Evolutionary conservation across 2,329 filamentous ascomycete genomes (phyloP).

Genomic region (Lizonia empirigonia): DNA sequence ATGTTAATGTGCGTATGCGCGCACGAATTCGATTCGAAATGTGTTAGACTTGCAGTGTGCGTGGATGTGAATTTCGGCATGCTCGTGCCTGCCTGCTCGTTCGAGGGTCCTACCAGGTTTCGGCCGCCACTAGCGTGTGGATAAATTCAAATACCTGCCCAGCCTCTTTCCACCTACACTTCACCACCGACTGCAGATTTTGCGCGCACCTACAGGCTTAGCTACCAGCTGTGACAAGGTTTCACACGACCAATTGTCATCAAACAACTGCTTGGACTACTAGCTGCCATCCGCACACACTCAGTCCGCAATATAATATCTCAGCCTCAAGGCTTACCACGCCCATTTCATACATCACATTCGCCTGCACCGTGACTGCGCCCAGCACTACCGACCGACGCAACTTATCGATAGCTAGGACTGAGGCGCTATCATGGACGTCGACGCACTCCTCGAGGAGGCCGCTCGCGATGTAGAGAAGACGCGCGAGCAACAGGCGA

Average conservation of each 20-base stretch:
- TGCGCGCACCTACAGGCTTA: constrained; percentile 21
- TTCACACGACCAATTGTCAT: constrained; percentile 21
- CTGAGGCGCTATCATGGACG: constrained; percentile 63
- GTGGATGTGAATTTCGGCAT: background rate
- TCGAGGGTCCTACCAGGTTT: background rate
- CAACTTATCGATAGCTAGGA: constrained; percentile 37
- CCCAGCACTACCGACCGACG: constrained; percentile 25
- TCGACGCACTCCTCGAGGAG: constrained; percentile 86
- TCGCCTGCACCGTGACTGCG: constrained; percentile 29
- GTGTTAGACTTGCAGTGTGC: background rate
- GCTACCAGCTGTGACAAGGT: constrained; percentile 15
- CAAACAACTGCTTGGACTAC: constrained; percentile 17
- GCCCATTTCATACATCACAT: constrained; percentile 22
- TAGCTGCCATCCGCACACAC: constrained; percentile 21
- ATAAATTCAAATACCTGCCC: constrained; percentile 11
- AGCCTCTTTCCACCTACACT: constrained; percentile 7
- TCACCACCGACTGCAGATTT: constrained; percentile 16
- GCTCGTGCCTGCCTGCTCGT: constrained; percentile 1
- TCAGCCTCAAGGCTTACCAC: constrained; percentile 27
- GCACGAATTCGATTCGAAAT: background rate
- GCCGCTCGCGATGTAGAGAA: constrained; percentile 31
- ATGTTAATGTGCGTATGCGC: constrained; percentile 12
- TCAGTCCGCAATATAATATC: constrained; percentile 30
- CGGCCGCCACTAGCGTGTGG: constrained; percentile 7
- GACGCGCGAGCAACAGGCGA: constrained; percentile 24